A percentile compares a stretch with the other conserved stretches of the same genome.
phyloP scores from a whole-genome alignment of 2,329 filamentous ascomycete species.

The Xylariaceae sp. region DNA sequence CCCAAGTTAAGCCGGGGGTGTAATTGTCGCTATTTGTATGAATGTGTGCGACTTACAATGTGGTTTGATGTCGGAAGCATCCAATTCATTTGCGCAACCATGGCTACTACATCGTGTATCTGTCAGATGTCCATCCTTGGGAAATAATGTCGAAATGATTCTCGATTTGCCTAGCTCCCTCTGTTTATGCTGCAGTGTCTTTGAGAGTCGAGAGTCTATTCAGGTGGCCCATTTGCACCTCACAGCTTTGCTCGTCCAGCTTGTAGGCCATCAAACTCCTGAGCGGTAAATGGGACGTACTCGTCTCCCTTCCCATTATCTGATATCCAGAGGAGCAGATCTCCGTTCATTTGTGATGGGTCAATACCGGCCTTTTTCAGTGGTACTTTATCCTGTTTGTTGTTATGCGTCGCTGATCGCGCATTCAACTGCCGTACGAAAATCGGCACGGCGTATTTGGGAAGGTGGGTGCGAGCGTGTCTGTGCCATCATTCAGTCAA shows the following conservation, averaged over 20 bases:
- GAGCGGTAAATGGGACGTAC: conserved; percentile 57
- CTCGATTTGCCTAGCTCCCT: too few relatives aligned
- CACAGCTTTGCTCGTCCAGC: conserved; percentile 45
- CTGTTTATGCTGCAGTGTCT: too few relatives aligned
- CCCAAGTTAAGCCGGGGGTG: conserved; percentile 18
- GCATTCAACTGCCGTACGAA: conserved; percentile 64
- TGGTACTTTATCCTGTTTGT: conserved; percentile 77
- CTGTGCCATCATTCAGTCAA: conserved; percentile 23
- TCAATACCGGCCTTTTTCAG: conserved; percentile 66
- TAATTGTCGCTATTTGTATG: neutral
- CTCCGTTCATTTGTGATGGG: conserved; percentile 44
- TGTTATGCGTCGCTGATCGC: conserved; percentile 66
- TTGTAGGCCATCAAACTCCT: conserved; percentile 56
- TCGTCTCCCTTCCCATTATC: conserved; percentile 50
- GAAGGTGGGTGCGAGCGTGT: conserved; percentile 58
- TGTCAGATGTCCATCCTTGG: neutral
- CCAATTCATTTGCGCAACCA: neutral
- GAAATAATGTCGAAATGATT: too few relatives aligned
- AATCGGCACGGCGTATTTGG: conserved; percentile 72
- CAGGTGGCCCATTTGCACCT: neutral
- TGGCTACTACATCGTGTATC: neutral
- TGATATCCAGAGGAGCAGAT: conserved; percentile 55
- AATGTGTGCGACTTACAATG: neutral
- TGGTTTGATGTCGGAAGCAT: neutral
- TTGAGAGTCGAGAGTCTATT: too few relatives aligned